Conservation (phyloP, 2,329 filamentous ascomycete genomes). For the Alternaria ethzedia region DNA sequence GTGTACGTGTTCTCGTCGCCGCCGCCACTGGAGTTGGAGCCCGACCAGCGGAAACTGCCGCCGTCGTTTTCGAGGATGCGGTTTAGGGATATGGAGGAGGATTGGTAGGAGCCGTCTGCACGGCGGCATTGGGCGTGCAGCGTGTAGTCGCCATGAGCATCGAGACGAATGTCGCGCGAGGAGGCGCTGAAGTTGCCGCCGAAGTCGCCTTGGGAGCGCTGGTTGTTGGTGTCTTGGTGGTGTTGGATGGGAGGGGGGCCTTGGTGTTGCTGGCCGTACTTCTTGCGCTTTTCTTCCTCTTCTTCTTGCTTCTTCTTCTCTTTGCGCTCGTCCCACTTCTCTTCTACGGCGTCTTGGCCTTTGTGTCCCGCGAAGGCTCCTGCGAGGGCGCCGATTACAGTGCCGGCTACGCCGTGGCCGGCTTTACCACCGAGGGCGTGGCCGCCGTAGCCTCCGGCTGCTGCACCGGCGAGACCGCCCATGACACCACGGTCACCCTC, state of each 20-base stretch:
- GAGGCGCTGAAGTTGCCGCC: constrained; percentile 34
- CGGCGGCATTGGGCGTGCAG: constrained; percentile 35
- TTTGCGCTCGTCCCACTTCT: constrained; percentile 36
- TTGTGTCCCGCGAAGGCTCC: constrained; percentile 36
- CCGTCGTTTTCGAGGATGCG: constrained; percentile 29
- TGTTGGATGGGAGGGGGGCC: constrained; percentile 4
- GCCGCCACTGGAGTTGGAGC: constrained; percentile 18
- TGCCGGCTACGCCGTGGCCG: constrained; percentile 30
- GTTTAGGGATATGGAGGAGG: constrained; percentile 31
- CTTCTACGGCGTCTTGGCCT: constrained; percentile 26
- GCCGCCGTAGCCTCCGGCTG: constrained; percentile 35
- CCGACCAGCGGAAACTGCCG: constrained; percentile 35
- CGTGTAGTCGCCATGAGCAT: constrained; percentile 33
- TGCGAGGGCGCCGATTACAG: constrained; percentile 30
- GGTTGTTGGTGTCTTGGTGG: background rate
- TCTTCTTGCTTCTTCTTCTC: constrained; percentile 36
- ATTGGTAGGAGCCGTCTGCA: constrained; percentile 30
- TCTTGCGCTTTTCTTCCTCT: constrained; percentile 22
- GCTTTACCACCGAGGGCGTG: constrained; percentile 33
- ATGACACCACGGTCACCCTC: constrained; percentile 36
- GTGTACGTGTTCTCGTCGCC: constrained; percentile 20
- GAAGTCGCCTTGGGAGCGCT: constrained; percentile 24
- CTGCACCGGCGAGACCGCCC: constrained; percentile 34
- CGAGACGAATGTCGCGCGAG: constrained; percentile 32
- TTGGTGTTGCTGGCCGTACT: constrained; percentile 16